Conservation (phyloP, 225 moss, liverwort and hornwort species). For the Antitrichia curtipendula region DNA sequence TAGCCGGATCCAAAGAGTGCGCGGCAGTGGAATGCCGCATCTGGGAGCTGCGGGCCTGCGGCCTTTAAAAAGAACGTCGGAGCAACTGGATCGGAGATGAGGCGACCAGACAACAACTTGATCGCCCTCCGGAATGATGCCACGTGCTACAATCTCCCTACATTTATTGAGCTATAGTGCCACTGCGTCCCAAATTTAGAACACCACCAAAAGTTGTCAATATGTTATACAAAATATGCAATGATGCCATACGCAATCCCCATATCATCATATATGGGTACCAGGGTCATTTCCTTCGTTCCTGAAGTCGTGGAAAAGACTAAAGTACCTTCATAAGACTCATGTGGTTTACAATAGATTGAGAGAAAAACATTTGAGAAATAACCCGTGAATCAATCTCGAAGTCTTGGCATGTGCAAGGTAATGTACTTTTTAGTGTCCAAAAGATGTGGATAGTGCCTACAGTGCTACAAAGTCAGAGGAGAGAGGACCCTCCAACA, state of each 20-base stretch:
- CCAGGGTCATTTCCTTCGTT: background rate
- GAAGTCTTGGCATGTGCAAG: background rate
- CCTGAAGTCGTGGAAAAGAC: background rate
- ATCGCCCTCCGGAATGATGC: background rate
- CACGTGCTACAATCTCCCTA: background rate
- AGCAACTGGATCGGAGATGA: background rate
- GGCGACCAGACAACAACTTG: background rate
- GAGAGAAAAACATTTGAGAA: background rate
- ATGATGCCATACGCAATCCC: background rate
- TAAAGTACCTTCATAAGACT: background rate
- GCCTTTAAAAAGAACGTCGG: background rate
- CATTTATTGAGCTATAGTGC: background rate
- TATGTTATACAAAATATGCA: background rate
- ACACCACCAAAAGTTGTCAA: too few relatives aligned
- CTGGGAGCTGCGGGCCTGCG: background rate
- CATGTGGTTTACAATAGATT: background rate
- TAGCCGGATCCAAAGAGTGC: background rate
- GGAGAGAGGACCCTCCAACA: background rate
- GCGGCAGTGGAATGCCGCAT: background rate
- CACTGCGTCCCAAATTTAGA: background rate
- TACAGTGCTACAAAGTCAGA: background rate
- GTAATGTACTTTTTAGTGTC: background rate
- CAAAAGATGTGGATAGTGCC: background rate
- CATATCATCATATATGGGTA: background rate
- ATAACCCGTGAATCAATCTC: background rate